These are phyloP conservation scores for Phoma sp. DNA, from an alignment of 2,329 filamentous ascomycete genomes.

Conservation along the genomic window DNA sequence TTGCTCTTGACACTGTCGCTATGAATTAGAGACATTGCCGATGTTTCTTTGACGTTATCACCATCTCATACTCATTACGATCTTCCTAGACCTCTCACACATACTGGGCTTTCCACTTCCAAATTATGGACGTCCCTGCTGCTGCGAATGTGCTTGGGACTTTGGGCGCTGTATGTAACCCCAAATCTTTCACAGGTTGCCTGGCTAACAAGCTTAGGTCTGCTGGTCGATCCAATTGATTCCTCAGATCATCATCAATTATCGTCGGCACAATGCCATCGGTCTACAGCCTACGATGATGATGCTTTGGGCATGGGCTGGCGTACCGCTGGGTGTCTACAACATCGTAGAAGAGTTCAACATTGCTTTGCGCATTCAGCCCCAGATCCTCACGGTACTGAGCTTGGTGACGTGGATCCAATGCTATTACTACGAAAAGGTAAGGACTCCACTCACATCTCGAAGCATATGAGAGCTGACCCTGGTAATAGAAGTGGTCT, in stretches of 20 bases:
- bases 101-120: not conserved
- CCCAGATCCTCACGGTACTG: conserved; percentile 62
- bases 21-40: not conserved
- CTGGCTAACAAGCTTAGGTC: conserved; percentile 38
- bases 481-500: conserved; percentile 58
- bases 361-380: conserved; percentile 62
- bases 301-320: conserved; percentile 73
- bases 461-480: not conserved
- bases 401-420: conserved; percentile 64
- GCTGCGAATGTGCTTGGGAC: conserved; percentile 68
- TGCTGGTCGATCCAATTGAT: conserved; percentile 75
- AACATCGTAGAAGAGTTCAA: conserved; percentile 64
- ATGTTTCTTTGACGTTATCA: too few species aligned
- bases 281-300: conserved; percentile 75
- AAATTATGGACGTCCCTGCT: conserved; percentile 61
- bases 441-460: not conserved
- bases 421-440: conserved; percentile 62
- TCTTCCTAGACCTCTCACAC: not conserved
- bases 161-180: conserved; percentile 60
- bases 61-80: not conserved
- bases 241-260: conserved; percentile 74
- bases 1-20: not conserved
- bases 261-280: conserved; percentile 69
- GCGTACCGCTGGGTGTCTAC: conserved; percentile 70
- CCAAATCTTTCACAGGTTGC: not conserved